Evolutionary conservation across 352 stramenopile species (phyloP), one percentile per base, ranked within the genome.

Genomic region (Elongisporangium prolatum): DNA sequence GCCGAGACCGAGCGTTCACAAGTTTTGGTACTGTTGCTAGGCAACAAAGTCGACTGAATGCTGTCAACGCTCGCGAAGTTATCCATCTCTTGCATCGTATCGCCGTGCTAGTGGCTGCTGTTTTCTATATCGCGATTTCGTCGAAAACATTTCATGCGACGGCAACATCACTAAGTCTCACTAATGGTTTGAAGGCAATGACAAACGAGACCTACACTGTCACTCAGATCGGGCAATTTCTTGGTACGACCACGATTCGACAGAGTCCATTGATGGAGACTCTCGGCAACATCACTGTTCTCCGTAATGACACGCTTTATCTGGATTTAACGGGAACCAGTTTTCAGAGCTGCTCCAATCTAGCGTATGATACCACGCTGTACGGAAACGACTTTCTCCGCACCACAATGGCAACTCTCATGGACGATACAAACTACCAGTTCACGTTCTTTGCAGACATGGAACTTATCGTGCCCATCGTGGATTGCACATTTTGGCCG

Each of bases 381-480:
- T 75, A 80, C 72, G 61, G 56, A 21, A 67, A 77, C 28, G 24
- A 64, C 13, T 75, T 68, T 48, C 18, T 75, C 17, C 69, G 72
- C 0, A 68, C 61, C 14, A 57, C 69, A 5, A 71, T 69, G 14
- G 48, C 59, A 7, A 65, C 20, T 21, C 10, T 80, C 5, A 52
- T 71, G 21, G 25, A 50, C 2, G 21, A 69, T 3, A 48, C 53
- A 4, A 55, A 47, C 4, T 72, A 72, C 51, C 68, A 69, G 21
- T 40, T 80, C 24, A 63, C 60, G 24, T 67, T 69, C 18, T 51
- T 77, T 9, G 61, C 44, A 4, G 40, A 69, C 0, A 52, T 64
- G 53, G 71, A 83, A 21, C 44, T 86, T 5, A 54, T 86, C 0
- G 51, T 57, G 14, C 75, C 73, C 0, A 48, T 86, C 2, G 68